Base-by-base conservation (phyloP, 495 filamentous ascomycete species). In the Daldinia concentrica region DNA sequence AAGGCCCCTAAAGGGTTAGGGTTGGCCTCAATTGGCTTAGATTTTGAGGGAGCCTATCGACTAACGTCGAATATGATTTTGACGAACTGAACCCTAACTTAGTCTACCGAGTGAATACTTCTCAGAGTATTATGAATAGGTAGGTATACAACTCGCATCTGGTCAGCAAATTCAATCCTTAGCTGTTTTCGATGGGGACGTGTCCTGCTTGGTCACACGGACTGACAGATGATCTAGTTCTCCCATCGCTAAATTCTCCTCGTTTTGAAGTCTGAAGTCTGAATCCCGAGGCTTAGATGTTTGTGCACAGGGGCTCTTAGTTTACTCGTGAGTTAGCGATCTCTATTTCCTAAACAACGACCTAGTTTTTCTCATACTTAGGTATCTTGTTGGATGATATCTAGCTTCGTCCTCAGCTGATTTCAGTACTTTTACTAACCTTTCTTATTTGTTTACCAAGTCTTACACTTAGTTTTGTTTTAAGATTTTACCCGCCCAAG, bases 301-400 rank as follows among this genome's bases (percentile, higher is more conserved):
- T 34, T 12, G 61, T 56, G 30, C 62, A 58, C 37, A 32, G 39
- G 48, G 32, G 52, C 19, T 15, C 29, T 66, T 62, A 22, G 57
- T 55, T 68, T 58, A 12, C 15, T 64, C 52, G 64, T 68, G 64
- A 69, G 65, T 73, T 22, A 17, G 24, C 61, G 39, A 48, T 63
- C 34, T 12, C 39, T 26, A 48, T 54, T 58, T 45, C 27, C 36
- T 64, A 59, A 68, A 55, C 59, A 14, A 55, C 54, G 45, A 32
- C 27, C 24, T 58, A 32, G 7, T 24, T 29, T 62, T 70, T 17
- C 1, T 27, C 43, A 14, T 56, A 8, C 15, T 6, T 8, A 29
- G 8, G 6, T 2, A 9, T 48, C 19, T 3, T 56, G 52, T 56
- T 27, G 12, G 26, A 30, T n/a, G 12, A 9, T 48, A 24, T 48